Conservation (phyloP, 2,329 filamentous ascomycete genomes). For the Akanthomyces dipterigenus region DNA sequence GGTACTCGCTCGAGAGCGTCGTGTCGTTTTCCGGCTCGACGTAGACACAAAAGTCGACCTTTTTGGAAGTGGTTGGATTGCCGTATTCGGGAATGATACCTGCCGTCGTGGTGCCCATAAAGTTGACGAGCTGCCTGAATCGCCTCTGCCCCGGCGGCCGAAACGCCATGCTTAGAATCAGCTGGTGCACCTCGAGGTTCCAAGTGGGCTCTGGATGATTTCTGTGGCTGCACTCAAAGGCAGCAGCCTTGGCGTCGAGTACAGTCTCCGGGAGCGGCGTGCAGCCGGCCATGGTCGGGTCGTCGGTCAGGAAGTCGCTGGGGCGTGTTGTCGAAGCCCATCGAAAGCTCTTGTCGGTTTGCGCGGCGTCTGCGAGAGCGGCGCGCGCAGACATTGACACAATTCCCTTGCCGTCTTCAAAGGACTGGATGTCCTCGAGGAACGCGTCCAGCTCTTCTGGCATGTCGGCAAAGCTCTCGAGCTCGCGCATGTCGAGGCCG, state of each 20-base stretch:
- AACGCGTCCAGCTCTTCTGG: not conserved
- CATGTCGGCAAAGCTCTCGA: not conserved
- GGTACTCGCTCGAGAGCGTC: not conserved
- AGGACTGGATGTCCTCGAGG: not conserved
- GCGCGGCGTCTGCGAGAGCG: too few species aligned
- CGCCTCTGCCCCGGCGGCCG: not conserved
- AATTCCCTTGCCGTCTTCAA: too few species aligned
- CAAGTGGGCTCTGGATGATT: not conserved
- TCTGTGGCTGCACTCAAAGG: not conserved
- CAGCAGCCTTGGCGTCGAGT: too few species aligned
- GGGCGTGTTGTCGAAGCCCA: not conserved
- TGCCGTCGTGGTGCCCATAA: not conserved
- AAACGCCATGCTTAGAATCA: not conserved
- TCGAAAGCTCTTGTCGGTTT: too few species aligned
- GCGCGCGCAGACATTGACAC: too few species aligned
- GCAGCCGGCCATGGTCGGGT: not conserved
- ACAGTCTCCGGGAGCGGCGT: not conserved
- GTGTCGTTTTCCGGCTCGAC: not conserved
- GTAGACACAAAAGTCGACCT: not conserved
- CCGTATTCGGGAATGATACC: not conserved
- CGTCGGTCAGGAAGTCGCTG: not conserved
- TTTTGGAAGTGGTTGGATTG: not conserved
- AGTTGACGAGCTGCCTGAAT: not conserved
- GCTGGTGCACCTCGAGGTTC: not conserved
- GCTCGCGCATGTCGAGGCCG: not conserved